Conservation (phyloP, 2,329 filamentous ascomycete species). For the Ambrosiella cleistominuta region DNA sequence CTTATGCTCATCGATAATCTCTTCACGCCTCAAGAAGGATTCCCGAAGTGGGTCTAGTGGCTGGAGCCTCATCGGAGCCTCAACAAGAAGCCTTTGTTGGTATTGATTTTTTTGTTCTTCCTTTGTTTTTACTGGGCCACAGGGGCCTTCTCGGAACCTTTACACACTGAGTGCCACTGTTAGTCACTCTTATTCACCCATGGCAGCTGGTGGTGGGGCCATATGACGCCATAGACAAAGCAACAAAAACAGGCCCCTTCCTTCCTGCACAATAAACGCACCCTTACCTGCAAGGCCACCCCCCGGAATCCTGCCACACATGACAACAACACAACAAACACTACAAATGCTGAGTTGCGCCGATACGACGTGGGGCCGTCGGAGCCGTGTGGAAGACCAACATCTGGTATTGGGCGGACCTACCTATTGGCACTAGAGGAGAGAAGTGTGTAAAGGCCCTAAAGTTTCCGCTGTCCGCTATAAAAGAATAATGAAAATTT, state of each 20-base stretch:
- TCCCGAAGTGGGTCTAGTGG: conserved; percentile 7
- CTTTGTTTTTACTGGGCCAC: not conserved
- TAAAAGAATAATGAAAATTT: too few relatives aligned
- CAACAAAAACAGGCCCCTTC: not conserved
- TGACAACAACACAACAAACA: not conserved
- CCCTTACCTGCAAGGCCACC: not conserved
- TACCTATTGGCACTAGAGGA: conserved; percentile 1
- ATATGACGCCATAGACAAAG: conserved; percentile 10
- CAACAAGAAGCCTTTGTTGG: not conserved
- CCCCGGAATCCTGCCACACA: not conserved
- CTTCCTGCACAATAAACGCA: conserved; percentile 1
- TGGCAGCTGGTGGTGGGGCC: not conserved
- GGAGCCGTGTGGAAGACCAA: conserved; percentile 8
- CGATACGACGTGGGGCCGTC: conserved; percentile 11
- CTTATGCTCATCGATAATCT: not conserved
- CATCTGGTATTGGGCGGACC: conserved; percentile 8
- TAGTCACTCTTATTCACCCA: conserved; percentile 3
- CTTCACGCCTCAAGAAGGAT: conserved; percentile 7
- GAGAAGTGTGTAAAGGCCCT: not conserved
- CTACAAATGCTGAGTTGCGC: conserved; percentile 7
- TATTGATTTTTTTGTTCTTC: not conserved
- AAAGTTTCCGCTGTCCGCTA: not conserved
- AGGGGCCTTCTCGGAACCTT: conserved; percentile 3
- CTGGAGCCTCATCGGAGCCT: conserved; percentile 12
- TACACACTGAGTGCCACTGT: not conserved